Percentiles rank a stretch among this genome's conserved stretches.
phyloP scores from a whole-genome alignment of 768 basidiomycete genomes.

The Naganishia randhawae region DNA sequence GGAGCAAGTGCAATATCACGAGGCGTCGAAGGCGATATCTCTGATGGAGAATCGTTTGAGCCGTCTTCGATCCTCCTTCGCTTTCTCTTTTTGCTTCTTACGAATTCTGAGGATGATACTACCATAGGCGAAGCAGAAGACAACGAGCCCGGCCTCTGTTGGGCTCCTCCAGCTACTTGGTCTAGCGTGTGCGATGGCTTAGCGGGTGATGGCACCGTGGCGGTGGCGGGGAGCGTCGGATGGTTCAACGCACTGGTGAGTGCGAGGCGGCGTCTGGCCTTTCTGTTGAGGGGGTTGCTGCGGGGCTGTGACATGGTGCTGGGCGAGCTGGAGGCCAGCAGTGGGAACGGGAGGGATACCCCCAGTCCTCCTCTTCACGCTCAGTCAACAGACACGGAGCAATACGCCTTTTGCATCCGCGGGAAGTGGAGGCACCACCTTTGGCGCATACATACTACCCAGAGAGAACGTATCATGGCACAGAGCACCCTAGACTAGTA shows the following conservation, averaged over 20 bases:
- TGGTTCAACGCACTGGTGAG: constrained; percentile 7
- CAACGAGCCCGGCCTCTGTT: too few relatives aligned
- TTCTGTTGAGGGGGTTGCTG: not conserved
- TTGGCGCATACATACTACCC: too few relatives aligned
- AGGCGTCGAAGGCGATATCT: not conserved
- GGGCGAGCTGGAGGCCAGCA: too few relatives aligned
- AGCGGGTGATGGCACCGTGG: not conserved
- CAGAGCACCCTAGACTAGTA: not conserved
- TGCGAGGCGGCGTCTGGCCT: not conserved
- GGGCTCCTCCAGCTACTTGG: too few relatives aligned
- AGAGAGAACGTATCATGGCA: too few relatives aligned
- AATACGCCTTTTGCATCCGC: too few relatives aligned
- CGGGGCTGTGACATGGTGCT: not conserved
- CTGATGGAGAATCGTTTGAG: not conserved
- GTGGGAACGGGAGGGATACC: too few relatives aligned
- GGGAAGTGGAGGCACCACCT: constrained; percentile 3
- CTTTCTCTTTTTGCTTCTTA: not conserved
- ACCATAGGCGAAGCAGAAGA: not conserved
- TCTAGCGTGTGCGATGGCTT: not conserved
- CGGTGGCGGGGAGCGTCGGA: not conserved
- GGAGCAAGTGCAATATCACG: not conserved
- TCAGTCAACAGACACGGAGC: too few relatives aligned
- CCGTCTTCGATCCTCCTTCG: not conserved
- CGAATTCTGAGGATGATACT: too few relatives aligned
- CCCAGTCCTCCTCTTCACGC: too few relatives aligned